Evolutionary conservation across 2,329 filamentous ascomycete species (phyloP).

Genomic region (Lecanoromycetidae sp.): DNA sequence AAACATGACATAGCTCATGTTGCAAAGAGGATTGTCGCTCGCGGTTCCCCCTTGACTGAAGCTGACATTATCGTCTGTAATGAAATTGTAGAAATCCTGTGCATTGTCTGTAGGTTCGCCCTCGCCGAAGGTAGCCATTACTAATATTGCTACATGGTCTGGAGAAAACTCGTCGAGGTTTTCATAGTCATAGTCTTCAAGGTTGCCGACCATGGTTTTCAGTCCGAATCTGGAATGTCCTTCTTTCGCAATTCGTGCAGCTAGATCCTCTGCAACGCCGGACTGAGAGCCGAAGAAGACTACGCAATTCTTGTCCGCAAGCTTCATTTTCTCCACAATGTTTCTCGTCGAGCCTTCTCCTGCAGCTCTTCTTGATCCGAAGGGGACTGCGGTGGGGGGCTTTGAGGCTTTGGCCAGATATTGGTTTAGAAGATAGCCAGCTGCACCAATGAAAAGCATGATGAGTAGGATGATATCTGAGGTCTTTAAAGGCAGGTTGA

Average conservation of each 20-base stretch:
- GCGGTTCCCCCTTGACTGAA: too few relatives aligned
- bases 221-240: not conserved
- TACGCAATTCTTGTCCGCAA: not conserved
- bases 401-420: too few relatives aligned
- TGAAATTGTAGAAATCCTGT: not conserved
- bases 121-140: not conserved
- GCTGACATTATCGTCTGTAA: too few relatives aligned
- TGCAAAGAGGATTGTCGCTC: too few relatives aligned
- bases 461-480: too few relatives aligned
- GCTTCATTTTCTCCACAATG: not conserved
- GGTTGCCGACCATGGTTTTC: not conserved
- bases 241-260: not conserved
- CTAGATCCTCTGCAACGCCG: not conserved
- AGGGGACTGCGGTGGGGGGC: too few relatives aligned
- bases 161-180: not conserved
- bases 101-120: not conserved
- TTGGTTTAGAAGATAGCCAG: too few relatives aligned
- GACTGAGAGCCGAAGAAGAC: not conserved
- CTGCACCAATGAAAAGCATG: too few relatives aligned
- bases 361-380: too few relatives aligned
- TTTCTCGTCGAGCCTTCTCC: too few relatives aligned
- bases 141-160: not conserved
- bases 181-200: not conserved
- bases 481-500: too few relatives aligned
- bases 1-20: not conserved